Conservation (phyloP, 2,329 filamentous ascomycete species). For the Ophiobolus disseminans region DNA sequence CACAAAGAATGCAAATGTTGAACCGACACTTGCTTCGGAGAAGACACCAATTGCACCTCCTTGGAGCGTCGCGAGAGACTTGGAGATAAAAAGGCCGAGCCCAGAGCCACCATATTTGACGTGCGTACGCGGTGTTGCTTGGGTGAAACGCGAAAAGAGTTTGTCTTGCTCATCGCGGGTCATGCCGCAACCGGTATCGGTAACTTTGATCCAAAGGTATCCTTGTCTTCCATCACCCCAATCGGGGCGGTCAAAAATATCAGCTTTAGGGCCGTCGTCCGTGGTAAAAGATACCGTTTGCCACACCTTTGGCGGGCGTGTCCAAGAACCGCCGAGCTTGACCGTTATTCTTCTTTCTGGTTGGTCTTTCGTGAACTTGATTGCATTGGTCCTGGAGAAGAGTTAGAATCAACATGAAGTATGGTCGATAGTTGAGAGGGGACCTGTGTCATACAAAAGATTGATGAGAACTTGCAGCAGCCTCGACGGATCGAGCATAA, state of each 20-base stretch:
- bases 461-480: slow-evolving; percentile 38
- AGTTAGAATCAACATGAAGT: background rate
- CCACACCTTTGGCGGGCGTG: slow-evolving; percentile 21
- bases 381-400: slow-evolving; percentile 32
- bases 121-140: slow-evolving; percentile 41
- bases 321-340: slow-evolving; percentile 43
- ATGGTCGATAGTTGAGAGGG: slow-evolving; percentile 27
- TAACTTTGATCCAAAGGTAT: slow-evolving; percentile 46
- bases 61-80: slow-evolving; percentile 37
- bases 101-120: slow-evolving; percentile 52
- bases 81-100: slow-evolving; percentile 53
- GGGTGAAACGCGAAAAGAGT: slow-evolving; percentile 40
- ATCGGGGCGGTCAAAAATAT: slow-evolving; percentile 21
- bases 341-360: slow-evolving; percentile 45
- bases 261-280: slow-evolving; percentile 1
- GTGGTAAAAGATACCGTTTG: slow-evolving; percentile 25
- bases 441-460: slow-evolving; percentile 32
- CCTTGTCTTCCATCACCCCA: slow-evolving; percentile 45
- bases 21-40: slow-evolving; percentile 41
- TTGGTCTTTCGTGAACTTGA: slow-evolving; percentile 48
- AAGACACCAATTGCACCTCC: slow-evolving; percentile 54
- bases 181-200: slow-evolving; percentile 51
- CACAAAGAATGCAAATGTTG: slow-evolving; percentile 54
- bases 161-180: slow-evolving; percentile 45
- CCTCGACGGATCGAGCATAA: slow-evolving; percentile 39